Evolutionary conservation across 2,329 filamentous ascomycete genomes (phyloP), one percentile per base, ranked within the genome.

Genomic region (Aspergillus oerlinghausenensis): DNA sequence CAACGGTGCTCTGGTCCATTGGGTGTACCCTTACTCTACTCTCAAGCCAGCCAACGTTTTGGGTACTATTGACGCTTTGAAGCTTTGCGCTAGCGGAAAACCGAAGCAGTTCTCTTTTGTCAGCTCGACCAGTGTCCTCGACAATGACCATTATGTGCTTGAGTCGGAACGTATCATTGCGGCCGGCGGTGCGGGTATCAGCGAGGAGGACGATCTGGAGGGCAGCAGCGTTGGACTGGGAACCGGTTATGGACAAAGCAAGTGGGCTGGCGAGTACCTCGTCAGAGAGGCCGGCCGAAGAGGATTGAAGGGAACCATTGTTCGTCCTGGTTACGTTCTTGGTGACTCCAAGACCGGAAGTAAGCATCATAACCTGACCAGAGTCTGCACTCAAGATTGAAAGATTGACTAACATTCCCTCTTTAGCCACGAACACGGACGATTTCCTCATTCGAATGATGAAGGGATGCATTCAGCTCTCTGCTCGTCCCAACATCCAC

Each of bases 201-300:
- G 81, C 21, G 93, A 97, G 72, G 80, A 80, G 0, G 92, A 97
- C 69, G 86, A 93, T 62, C 80, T 97, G 60, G 79, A 84, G 63
- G 90, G 92, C 53, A 92, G 89, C 67, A 82, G 85, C 42, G 85
- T 79, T 52, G 90, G 90, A 32, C 84, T 97, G 1, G 86, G 85
- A 42, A 96, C 90, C 1, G 92, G 93, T 4, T 97, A 97, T 67
- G 92, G 93, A 2, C 92, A 97, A 73, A 86, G 84, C 62, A 97
- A 97, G 77, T 97, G 92, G 92, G 89, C 84, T 5, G 82, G 83
- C 3, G 85, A 88, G 68, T 84, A 83, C 63, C 80, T 97, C 50
- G 84, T 92, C 23, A 83, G 89, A 25, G 88, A 90, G 71, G 92
- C 93, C 26, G 90, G 92, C 51, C 79, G 79, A 55, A 83, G 90